Percentiles rank a stretch among this genome's conserved stretches.
These are phyloP conservation scores for Camelina sativa DNA, from an alignment of 345 rosid genomes.

Conservation along the genomic window DNA sequence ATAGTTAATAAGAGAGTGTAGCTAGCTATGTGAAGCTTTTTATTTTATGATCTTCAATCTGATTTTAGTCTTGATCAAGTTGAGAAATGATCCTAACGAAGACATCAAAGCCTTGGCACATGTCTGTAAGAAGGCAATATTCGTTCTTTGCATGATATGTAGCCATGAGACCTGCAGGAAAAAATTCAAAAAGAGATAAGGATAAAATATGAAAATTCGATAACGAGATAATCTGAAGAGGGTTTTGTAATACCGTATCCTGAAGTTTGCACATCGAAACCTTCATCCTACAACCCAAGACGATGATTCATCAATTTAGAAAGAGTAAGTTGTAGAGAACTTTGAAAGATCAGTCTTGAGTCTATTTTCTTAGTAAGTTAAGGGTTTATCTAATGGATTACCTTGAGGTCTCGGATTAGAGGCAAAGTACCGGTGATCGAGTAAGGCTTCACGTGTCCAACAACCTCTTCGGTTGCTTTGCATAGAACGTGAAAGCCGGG, in stretches of 20 bases:
- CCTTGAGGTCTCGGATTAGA: conserved; percentile 86
- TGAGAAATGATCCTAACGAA: conserved; percentile 76
- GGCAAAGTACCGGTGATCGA: conserved; percentile 96
- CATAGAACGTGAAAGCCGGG: conserved; percentile 82
- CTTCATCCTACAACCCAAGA: conserved; percentile 71
- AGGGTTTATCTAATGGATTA: conserved; percentile 34
- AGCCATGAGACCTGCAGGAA: conserved; percentile 81
- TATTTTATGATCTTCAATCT: conserved; percentile 7
- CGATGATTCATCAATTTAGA: not conserved
- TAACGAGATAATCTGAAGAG: not conserved
- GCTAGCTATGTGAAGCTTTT: conserved; percentile 28
- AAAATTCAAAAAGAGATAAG: not conserved
- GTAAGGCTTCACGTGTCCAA: conserved; percentile 92
- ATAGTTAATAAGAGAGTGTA: conserved; percentile 22
- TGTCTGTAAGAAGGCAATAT: conserved; percentile 88
- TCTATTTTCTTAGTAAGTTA: not conserved
- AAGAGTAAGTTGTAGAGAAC: conserved; percentile 5
- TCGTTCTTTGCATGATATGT: conserved; percentile 97
- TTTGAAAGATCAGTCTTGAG: conserved; percentile 8
- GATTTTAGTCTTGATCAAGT: conserved; percentile 58
- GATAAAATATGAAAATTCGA: not conserved
- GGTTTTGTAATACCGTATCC: conserved; percentile 70
- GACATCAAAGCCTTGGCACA: conserved; percentile 89
- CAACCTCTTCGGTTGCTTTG: conserved; percentile 89
- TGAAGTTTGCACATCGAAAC: conserved; percentile 92